Evolutionary conservation across 1,284 basidiomycete species (phyloP).

Genomic region (Ceratobasidium sp.): DNA sequence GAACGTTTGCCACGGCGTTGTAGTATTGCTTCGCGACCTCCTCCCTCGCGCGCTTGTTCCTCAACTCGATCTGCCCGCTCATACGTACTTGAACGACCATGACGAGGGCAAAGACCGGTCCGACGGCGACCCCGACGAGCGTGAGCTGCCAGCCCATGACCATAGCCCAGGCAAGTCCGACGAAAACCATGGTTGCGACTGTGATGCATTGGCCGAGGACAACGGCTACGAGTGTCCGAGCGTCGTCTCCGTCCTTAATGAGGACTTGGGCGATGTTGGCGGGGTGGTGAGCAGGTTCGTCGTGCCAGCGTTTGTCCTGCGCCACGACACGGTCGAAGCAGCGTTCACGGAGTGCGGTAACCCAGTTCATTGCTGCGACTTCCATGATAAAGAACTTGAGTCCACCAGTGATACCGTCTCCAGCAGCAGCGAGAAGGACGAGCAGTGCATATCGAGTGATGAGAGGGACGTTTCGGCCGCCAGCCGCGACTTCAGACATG

Average conservation of each 20-base stretch:
- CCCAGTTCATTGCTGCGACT: constrained; percentile 78
- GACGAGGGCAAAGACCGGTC: constrained; percentile 80
- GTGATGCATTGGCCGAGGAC: constrained; percentile 79
- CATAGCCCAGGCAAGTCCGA: constrained; percentile 91
- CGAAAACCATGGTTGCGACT: constrained; percentile 80
- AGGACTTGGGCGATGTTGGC: constrained; percentile 79
- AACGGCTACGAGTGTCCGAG: constrained; percentile 78
- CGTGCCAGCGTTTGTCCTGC: constrained; percentile 95
- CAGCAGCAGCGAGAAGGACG: constrained; percentile 73
- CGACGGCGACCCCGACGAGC: constrained; percentile 87
- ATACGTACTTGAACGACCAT: constrained; percentile 79
- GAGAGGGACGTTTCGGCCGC: constrained; percentile 65
- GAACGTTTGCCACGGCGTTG: constrained; percentile 87
- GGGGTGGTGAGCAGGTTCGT: constrained; percentile 71
- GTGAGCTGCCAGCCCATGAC: constrained; percentile 92
- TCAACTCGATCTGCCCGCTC: constrained; percentile 75
- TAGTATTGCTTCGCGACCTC: constrained; percentile 88
- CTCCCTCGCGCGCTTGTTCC: constrained; percentile 87
- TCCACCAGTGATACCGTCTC: constrained; percentile 79
- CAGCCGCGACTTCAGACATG: constrained; percentile 80
- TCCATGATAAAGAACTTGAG: constrained; percentile 84
- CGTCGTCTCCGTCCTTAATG: constrained; percentile 93
- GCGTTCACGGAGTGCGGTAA: constrained; percentile 69
- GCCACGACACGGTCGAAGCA: constrained; percentile 72
- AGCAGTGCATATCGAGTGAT: constrained; percentile 73